Evolutionary conservation across 495 filamentous ascomycete genomes (phyloP).

Genomic region (Neurospora pannonica): DNA sequence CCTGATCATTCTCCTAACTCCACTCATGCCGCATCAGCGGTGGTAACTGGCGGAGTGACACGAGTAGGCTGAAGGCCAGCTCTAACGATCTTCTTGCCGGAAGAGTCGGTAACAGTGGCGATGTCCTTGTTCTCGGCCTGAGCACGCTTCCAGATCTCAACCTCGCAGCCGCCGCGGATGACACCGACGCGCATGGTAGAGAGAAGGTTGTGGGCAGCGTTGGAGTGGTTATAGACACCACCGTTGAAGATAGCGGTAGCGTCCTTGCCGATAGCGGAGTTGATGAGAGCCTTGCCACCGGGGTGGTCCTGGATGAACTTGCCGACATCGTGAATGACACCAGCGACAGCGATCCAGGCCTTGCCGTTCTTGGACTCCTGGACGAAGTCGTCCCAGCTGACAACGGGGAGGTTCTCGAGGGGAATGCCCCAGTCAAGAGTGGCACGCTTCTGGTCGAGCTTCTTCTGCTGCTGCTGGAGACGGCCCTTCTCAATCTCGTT

Average conservation of each 20-base stretch:
- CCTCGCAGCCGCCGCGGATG: slow-evolving; percentile 90
- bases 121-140: slow-evolving; percentile 84
- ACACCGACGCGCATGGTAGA: slow-evolving; percentile 96
- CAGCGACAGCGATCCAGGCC: slow-evolving; percentile 78
- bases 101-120: slow-evolving; percentile 67
- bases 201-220: slow-evolving; percentile 94
- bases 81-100: slow-evolving; percentile 76
- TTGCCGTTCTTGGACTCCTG: slow-evolving; percentile 74
- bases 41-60: slow-evolving; percentile 60
- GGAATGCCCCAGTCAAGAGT: slow-evolving; percentile 93
- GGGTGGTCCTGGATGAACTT: slow-evolving; percentile 96
- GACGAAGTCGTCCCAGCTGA: slow-evolving; percentile 94
- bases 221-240: slow-evolving; percentile 95
- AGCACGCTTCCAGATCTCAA: slow-evolving; percentile 98
- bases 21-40: slow-evolving; percentile 61
- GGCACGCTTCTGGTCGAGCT: slow-evolving; percentile 91
- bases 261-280: slow-evolving; percentile 88
- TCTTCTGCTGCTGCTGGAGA: slow-evolving; percentile 96
- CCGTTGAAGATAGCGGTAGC: slow-evolving; percentile 99
- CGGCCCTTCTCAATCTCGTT: slow-evolving; percentile 99
- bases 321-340: slow-evolving; percentile 91
- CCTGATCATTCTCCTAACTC: background rate
- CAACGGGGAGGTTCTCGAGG: slow-evolving; percentile 85
- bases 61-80: slow-evolving; percentile 87
- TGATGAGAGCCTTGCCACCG: slow-evolving; percentile 93